Conservation (phyloP, 2,329 filamentous ascomycete species). For the Colletotrichum navitas region DNA sequence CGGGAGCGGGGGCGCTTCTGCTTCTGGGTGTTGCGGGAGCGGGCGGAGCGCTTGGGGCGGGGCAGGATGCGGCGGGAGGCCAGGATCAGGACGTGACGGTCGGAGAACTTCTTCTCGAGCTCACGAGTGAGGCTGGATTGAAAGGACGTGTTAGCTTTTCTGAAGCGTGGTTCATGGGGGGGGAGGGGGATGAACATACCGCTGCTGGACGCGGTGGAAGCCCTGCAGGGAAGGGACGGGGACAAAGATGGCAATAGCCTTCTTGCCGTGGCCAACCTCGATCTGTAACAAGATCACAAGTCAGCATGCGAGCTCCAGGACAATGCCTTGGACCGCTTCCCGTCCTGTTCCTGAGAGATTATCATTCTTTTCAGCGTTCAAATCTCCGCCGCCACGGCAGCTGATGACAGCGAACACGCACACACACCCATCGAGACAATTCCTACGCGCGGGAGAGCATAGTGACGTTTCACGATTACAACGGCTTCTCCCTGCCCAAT, state of each 20-base stretch:
- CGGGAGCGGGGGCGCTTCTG: slow-evolving; percentile 99
- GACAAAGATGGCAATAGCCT: slow-evolving; percentile 99
- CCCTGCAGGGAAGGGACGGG: slow-evolving; percentile 97
- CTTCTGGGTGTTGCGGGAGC: slow-evolving; percentile 94
- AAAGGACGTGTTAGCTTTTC: not conserved
- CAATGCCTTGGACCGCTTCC: slow-evolving; percentile 79
- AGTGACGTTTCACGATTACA: not conserved
- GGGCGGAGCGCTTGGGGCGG: slow-evolving; percentile 97
- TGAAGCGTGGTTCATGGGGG: not conserved
- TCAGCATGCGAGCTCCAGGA: slow-evolving; percentile 84
- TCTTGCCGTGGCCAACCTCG: slow-evolving; percentile 99
- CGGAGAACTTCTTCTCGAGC: slow-evolving; percentile 99
- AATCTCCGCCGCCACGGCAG: slow-evolving; percentile 44
- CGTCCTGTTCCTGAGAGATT: slow-evolving; percentile 71
- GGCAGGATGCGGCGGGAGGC: slow-evolving; percentile 98
- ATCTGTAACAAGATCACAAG: slow-evolving; percentile 82
- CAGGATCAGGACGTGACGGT: slow-evolving; percentile 99
- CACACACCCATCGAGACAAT: not conserved
- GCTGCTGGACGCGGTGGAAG: slow-evolving; percentile 99
- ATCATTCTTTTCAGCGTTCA: slow-evolving; percentile 44
- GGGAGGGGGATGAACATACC: slow-evolving; percentile 72
- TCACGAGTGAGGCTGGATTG: slow-evolving; percentile 93
- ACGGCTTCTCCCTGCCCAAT: not conserved
- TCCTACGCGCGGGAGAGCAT: not conserved
- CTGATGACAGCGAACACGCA: not conserved